Conservation (phyloP, 2,329 filamentous ascomycete genomes). For the Seiridium unicorne region DNA sequence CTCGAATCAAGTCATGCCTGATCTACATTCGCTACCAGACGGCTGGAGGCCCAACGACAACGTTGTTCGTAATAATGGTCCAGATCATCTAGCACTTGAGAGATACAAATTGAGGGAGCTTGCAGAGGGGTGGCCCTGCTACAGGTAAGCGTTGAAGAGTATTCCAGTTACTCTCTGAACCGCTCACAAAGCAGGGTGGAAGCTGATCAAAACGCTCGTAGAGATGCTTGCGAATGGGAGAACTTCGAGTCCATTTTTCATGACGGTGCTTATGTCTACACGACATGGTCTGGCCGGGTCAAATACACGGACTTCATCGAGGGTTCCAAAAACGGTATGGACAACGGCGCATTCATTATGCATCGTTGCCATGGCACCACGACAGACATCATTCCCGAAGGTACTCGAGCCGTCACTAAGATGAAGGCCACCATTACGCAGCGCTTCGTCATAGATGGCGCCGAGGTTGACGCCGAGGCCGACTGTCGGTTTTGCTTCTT, state of each 20-base stretch:
- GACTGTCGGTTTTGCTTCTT: conserved; percentile 47
- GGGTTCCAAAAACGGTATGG: conserved; percentile 36
- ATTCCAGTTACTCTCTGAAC: too few species aligned
- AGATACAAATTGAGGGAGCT: conserved; percentile 1
- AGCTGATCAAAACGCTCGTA: neutral
- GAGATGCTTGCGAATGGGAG: conserved; percentile 51
- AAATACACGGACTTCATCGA: conserved; percentile 37
- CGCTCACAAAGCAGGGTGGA: neutral
- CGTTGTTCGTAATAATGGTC: conserved; percentile 3
- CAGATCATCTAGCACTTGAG: neutral
- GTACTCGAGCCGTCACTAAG: conserved; percentile 41
- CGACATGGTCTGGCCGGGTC: conserved; percentile 44
- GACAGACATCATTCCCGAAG: conserved; percentile 29
- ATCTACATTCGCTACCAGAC: neutral
- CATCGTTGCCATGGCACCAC: conserved; percentile 33
- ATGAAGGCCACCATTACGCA: conserved; percentile 51
- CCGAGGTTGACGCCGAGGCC: conserved; percentile 42
- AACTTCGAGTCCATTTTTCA: conserved; percentile 51
- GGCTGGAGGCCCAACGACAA: neutral
- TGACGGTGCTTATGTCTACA: conserved; percentile 45
- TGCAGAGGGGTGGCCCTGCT: conserved; percentile 2
- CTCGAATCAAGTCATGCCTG: neutral
- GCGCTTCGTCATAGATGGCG: conserved; percentile 38
- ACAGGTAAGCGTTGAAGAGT: neutral
- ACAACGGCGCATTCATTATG: conserved; percentile 41